Percentiles rank a stretch among this genome's conserved stretches.
These are phyloP conservation scores for Candida sp. DNA, from an alignment of 1,139 yeast species.

Conservation along the genomic window DNA sequence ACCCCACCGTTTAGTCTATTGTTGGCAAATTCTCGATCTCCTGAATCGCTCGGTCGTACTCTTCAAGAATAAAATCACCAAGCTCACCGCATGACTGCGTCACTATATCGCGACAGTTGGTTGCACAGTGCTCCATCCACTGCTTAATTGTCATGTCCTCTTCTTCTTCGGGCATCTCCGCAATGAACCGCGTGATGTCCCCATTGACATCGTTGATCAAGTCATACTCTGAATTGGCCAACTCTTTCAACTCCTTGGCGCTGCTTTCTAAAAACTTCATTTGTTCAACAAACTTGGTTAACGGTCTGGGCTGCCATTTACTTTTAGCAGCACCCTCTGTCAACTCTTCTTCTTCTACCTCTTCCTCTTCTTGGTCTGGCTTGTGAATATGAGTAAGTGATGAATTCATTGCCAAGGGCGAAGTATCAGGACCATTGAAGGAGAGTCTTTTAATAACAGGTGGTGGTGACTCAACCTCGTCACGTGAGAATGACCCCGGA, in stretches of 20 bases:
- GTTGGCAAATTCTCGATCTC: conserved; percentile 10
- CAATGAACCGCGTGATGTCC: conserved; percentile 61
- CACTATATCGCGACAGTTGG: conserved; percentile 36
- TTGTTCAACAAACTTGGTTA: conserved; percentile 21
- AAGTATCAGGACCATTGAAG: conserved; percentile 9
- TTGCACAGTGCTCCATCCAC: conserved; percentile 66
- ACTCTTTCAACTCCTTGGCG: conserved; percentile 30
- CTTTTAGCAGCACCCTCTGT: neutral
- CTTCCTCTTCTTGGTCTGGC: neutral
- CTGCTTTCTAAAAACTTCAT: conserved; percentile 44
- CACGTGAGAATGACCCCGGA: neutral
- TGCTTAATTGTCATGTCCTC: conserved; percentile 69
- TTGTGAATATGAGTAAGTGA: conserved; percentile 7
- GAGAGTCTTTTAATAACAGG: neutral
- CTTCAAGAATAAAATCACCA: conserved; percentile 44
- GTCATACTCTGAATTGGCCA: conserved; percentile 28
- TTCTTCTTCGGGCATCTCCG: conserved; percentile 73
- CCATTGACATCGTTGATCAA: conserved; percentile 67
- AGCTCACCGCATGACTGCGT: conserved; percentile 51
- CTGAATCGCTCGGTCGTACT: conserved; percentile 42
- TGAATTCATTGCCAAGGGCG: conserved; percentile 16
- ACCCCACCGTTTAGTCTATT: neutral
- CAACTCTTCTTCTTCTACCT: neutral
- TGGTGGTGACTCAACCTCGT: neutral
- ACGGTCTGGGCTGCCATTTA: conserved; percentile 12